Percentiles rank a stretch among this genome's conserved stretches.
phyloP scores from a whole-genome alignment of 768 basidiomycete genomes.

The Austroboletus eburneus region DNA sequence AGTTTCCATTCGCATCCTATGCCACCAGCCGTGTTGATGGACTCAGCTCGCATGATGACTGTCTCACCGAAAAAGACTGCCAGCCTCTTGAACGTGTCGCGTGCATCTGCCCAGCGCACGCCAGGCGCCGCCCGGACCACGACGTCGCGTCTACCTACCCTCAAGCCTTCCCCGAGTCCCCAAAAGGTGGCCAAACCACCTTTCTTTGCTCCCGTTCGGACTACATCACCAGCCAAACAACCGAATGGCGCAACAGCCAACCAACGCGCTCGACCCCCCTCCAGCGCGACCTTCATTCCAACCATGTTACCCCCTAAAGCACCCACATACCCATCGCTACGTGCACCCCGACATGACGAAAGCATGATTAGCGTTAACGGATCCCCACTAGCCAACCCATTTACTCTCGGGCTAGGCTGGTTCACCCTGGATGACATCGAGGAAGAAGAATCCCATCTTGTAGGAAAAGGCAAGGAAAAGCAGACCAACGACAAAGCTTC shows the following conservation, averaged over 20 bases:
- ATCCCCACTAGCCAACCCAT: conserved; percentile 77
- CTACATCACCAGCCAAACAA: conserved; percentile 47
- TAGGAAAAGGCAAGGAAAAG: conserved; percentile 24
- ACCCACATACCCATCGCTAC: conserved; percentile 43
- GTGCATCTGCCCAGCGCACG: conserved; percentile 41
- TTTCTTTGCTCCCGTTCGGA: conserved; percentile 27
- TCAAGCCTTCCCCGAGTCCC: conserved; percentile 4
- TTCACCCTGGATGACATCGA: conserved; percentile 38
- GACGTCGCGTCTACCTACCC: conserved; percentile 26
- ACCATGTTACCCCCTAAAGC: conserved; percentile 40
- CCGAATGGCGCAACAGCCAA: conserved; percentile 4
- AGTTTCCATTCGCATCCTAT: no score
- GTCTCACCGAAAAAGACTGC: conserved; percentile 40
- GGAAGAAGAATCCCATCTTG: conserved; percentile 9
- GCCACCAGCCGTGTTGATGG: no score
- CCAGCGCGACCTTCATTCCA: conserved; percentile 70
- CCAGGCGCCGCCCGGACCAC: conserved; percentile 35
- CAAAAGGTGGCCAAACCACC: conserved; percentile 3
- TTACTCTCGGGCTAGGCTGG: conserved; percentile 61
- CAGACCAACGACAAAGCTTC: conserved; percentile 12
- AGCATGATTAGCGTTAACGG: conserved; percentile 79
- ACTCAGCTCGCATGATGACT: conserved; percentile 42
- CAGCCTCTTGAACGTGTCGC: conserved; percentile 43
- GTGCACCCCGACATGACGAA: conserved; percentile 71
- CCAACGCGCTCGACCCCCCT: conserved; percentile 43